A percentile compares a stretch with the other conserved stretches of the same genome.
Conservation (phyloP, 192 early-diverging fungal species). For the Podila epicladia region DNA sequence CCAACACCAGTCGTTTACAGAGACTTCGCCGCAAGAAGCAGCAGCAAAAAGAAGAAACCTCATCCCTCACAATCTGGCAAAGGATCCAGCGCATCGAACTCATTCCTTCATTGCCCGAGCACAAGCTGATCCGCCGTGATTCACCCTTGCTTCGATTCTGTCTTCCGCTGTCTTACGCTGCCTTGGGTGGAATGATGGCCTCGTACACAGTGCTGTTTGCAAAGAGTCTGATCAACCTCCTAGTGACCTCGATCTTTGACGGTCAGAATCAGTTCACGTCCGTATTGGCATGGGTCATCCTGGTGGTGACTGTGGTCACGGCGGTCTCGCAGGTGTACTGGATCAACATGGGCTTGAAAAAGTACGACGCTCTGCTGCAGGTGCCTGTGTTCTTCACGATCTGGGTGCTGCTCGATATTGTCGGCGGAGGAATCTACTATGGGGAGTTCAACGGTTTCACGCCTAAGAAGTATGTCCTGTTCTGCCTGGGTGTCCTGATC, state of each 20-base stretch:
- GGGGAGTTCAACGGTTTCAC: constrained; percentile 77
- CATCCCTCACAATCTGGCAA: constrained; percentile 14
- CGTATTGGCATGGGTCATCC: constrained; percentile 72
- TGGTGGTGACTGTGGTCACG: constrained; percentile 76
- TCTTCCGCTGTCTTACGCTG: constrained; percentile 78
- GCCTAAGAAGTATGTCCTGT: constrained; percentile 69
- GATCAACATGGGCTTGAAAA: constrained; percentile 83
- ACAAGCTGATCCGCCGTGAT: constrained; percentile 54
- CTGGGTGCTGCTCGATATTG: constrained; percentile 85
- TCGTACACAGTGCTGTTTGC: constrained; percentile 83
- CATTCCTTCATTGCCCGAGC: constrained; percentile 53
- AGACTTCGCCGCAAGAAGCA: neutral
- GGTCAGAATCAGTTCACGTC: constrained; percentile 79
- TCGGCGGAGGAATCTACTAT: constrained; percentile 86
- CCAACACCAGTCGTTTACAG: constrained; percentile 5
- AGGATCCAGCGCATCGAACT: constrained; percentile 32
- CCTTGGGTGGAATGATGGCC: constrained; percentile 81
- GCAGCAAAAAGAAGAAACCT: neutral
- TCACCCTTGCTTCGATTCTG: constrained; percentile 62
- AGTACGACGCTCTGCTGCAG: constrained; percentile 85
- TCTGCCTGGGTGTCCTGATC: constrained; percentile 71
- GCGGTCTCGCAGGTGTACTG: constrained; percentile 84
- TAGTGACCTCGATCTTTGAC: constrained; percentile 70
- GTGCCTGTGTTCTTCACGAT: constrained; percentile 85
- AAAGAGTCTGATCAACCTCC: constrained; percentile 81